phyloP scores from a whole-genome alignment of 2,329 filamentous ascomycete genomes.

The Trichophyton benhamiae region DNA sequence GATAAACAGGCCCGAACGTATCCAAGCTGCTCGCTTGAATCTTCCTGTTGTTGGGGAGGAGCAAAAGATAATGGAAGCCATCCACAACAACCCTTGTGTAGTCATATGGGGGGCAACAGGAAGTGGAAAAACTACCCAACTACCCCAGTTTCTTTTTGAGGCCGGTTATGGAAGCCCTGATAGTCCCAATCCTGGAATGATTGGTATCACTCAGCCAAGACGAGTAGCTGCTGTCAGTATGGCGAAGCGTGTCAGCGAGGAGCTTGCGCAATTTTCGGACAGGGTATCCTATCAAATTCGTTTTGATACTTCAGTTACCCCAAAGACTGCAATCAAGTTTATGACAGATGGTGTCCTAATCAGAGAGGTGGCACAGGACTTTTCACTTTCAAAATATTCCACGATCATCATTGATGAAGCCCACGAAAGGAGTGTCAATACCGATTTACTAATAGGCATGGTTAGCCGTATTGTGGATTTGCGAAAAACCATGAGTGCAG shows the following conservation, averaged over 20 bases:
- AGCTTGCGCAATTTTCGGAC: constrained; percentile 64
- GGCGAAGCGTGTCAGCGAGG: constrained; percentile 79
- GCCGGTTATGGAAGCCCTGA: constrained; percentile 72
- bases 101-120: constrained; percentile 91
- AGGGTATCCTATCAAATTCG: constrained; percentile 87
- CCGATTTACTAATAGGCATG: constrained; percentile 96
- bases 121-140: constrained; percentile 93
- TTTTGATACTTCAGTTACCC: constrained; percentile 72
- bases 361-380: constrained; percentile 80
- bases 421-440: constrained; percentile 94
- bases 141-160: constrained; percentile 93
- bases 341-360: constrained; percentile 97
- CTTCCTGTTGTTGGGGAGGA: constrained; percentile 90
- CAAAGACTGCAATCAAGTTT: constrained; percentile 86
- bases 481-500: constrained; percentile 58
- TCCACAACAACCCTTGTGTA: constrained; percentile 80
- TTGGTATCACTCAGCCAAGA: constrained; percentile 87
- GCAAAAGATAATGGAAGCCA: constrained; percentile 94
- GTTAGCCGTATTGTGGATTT: constrained; percentile 83
- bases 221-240: constrained; percentile 94
- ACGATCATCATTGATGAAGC: constrained; percentile 92
- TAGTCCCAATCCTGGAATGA: constrained; percentile 76
- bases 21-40: constrained; percentile 65
- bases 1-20: constrained; percentile 56
- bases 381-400: constrained; percentile 79